Base-by-base conservation (phyloP, 1,284 basidiomycete genomes). In the Rhodotorula sp. region DNA sequence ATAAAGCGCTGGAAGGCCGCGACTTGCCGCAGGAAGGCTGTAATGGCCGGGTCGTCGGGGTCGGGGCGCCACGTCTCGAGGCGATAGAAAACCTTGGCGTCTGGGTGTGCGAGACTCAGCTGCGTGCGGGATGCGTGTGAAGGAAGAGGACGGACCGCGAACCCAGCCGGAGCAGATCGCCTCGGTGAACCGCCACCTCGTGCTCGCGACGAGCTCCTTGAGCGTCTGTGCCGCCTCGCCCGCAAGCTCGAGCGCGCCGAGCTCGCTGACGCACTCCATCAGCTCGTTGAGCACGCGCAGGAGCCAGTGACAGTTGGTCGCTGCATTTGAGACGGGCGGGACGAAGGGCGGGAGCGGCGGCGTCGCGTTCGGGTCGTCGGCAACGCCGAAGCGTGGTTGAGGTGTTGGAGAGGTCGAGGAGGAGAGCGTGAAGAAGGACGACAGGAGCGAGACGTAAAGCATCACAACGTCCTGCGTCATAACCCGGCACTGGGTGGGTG, bases 381-480 rank as follows among this genome's bases (percentile, higher is more conserved):
- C 19, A 10, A 36, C 13, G 29, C n/a, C 46, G 36, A 37, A 29
- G 78, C 81, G 57, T 76, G 74, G 69, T 70, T 86, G 62, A 88
- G 86, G 53, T 21, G 19, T 85, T 85, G 80, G 87, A 86, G 80
- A 94, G 88, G 79, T 75, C 54, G 81, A 78, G 29, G 82, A 80
- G 12, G 94, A 96, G 66, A 98, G 85, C 57, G 86, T 86, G 83
- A 99, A 98, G 82, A 95, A 94, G 76, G 93, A 88, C 4, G 93
- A 94, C 41, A 99, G 83, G 17, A 91, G 85, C 7, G 89, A 87
- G 71, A 93, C 89, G 83, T 96, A 99, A 39, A 91, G 86, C 78
- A 91, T 91, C 76, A 97, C 86, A 66, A 97, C 88, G 78, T 97
- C 95, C 27, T 91, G 84, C 0, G 92, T 91, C 94, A 99, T 97